A percentile compares a stretch with the other conserved stretches of the same genome.
Evolutionary conservation across 495 filamentous ascomycete genomes (phyloP).

Genomic region (Podospora anserina): DNA sequence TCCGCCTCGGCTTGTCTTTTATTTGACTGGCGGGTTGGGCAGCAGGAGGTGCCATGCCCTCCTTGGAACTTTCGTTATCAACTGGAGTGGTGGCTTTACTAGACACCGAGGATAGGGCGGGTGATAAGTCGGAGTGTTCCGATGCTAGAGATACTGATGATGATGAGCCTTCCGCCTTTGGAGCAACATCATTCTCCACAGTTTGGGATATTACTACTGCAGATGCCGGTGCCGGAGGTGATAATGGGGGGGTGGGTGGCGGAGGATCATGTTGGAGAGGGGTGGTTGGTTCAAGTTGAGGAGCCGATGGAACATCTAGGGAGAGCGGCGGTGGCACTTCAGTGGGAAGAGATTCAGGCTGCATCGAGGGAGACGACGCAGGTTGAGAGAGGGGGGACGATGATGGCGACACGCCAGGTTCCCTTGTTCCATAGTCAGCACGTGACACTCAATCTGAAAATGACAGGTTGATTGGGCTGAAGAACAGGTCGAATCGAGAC

Average conservation of each 20-base stretch:
- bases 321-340: background rate
- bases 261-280: background rate
- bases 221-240: constrained; percentile 1
- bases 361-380: background rate
- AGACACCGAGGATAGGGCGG: constrained; percentile 44
- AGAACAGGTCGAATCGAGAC: background rate
- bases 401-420: background rate
- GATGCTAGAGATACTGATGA: constrained; percentile 27
- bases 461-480: background rate
- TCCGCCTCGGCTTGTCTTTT: constrained; percentile 27
- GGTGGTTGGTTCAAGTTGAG: background rate
- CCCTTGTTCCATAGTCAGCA: background rate
- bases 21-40: constrained; percentile 9
- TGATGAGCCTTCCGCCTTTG: constrained; percentile 6
- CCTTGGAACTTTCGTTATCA: constrained; percentile 43
- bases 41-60: constrained; percentile 14
- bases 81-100: constrained; percentile 58
- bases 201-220: background rate
- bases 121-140: constrained; percentile 44
- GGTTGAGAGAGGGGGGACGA: background rate
- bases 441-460: background rate
- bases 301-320: background rate
- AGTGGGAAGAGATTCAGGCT: background rate
- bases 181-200: background rate
- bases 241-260: constrained; percentile 5